phyloP scores from a whole-genome alignment of 495 filamentous ascomycete species.

The Astrocystis sublimbata region DNA sequence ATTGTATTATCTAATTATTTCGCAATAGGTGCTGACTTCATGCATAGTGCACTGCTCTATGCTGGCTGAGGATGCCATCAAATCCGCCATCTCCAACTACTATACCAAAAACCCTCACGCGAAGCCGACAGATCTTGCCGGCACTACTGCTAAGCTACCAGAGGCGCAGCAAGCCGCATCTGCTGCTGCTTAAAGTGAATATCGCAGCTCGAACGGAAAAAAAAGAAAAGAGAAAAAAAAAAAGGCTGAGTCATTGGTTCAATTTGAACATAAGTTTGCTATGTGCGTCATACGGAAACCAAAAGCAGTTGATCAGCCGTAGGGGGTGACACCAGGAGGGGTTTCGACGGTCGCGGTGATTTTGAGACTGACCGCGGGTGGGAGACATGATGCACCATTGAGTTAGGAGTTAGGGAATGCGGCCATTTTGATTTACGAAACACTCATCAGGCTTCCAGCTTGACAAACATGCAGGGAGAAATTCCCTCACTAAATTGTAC shows the following conservation, averaged over 20 bases:
- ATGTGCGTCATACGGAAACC: neutral
- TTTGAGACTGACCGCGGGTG: neutral
- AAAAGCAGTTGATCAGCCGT: neutral
- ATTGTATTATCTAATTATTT: neutral
- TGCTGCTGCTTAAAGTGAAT: constrained; percentile 20
- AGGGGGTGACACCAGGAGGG: neutral
- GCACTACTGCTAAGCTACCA: constrained; percentile 61
- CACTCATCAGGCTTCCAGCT: no score
- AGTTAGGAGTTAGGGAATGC: constrained; percentile 13
- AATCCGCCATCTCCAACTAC: constrained; percentile 97
- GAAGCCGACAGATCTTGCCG: constrained; percentile 70
- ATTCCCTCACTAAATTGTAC: constrained; percentile 3
- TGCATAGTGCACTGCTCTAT: constrained; percentile 90
- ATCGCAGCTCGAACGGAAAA: no score
- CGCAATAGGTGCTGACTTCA: constrained; percentile 24
- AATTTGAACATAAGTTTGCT: neutral
- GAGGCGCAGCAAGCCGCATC: constrained; percentile 20
- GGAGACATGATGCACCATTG: neutral
- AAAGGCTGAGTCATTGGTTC: neutral
- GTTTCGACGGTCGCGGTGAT: neutral
- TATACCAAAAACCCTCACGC: constrained; percentile 89
- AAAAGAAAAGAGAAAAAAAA: no score
- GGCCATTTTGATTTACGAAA: no score
- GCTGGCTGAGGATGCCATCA: constrained; percentile 99
- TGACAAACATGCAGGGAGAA: neutral